phyloP scores from a whole-genome alignment of 371 early-diverging fungal genomes.

The Mortierella sp. region DNA sequence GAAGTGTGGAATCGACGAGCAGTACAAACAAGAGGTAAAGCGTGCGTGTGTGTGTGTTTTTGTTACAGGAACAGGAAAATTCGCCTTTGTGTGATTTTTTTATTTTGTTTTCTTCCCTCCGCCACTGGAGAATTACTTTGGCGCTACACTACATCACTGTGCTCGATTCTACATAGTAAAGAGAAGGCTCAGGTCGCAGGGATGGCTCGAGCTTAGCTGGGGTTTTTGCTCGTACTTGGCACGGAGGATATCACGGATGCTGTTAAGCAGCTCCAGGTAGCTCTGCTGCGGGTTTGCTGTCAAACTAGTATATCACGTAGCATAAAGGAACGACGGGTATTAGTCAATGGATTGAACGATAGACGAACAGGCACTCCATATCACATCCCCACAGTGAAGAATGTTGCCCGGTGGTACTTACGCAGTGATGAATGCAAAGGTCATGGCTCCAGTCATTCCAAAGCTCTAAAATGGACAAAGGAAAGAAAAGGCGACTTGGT shows the following conservation, averaged over 20 bases:
- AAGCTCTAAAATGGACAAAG: constrained; percentile 23
- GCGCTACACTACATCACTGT: neutral
- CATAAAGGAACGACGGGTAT: neutral
- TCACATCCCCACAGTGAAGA: neutral
- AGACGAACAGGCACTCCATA: neutral
- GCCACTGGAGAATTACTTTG: neutral
- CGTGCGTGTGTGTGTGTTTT: neutral
- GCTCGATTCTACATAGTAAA: constrained; percentile 67
- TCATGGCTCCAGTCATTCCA: constrained; percentile 89
- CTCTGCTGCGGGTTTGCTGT: constrained; percentile 71
- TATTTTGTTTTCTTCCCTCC: neutral
- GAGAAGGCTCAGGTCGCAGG: constrained; percentile 77
- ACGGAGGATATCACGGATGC: constrained; percentile 75
- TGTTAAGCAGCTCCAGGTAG: constrained; percentile 79
- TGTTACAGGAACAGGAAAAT: neutral
- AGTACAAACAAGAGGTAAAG: neutral
- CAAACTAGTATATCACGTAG: constrained; percentile 59
- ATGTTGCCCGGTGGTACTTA: constrained; percentile 21
- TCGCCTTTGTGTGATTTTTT: neutral
- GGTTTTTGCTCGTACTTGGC: constrained; percentile 84
- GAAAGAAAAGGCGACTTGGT: neutral
- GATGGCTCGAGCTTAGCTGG: constrained; percentile 81
- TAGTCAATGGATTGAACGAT: neutral
- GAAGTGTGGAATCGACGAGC: neutral
- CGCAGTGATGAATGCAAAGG: constrained; percentile 82